Base-by-base conservation (phyloP, 139 green algal species). In the Chlorella sp. region DNA sequence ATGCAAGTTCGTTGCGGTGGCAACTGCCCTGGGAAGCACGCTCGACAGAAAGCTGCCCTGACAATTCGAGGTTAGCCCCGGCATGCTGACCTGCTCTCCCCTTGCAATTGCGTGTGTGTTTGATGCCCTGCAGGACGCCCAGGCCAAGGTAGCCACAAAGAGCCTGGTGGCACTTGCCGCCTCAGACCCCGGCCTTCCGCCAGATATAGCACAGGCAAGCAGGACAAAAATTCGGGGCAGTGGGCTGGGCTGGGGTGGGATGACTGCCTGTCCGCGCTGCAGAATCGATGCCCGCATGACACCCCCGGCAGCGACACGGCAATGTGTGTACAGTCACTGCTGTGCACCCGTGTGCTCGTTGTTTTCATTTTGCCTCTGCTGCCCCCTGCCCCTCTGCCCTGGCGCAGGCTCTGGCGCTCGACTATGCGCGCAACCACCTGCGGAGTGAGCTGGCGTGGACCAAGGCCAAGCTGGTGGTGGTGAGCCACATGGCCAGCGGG, bases 391-490 rank as follows among this genome's bases (percentile, higher is more conserved):
- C 22, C 26, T 34, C 24, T 32, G 26, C 68, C 68, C 68, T n/a
- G 30, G 32, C 21, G 78, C 78, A 83, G 81, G 39, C 81, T 4
- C 32, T 86, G 48, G 81, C 81, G 24, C 39, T 42, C 32, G 68
- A 88, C 32, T 71, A 82, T 42, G 36, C 71, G 3, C 84, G 71
- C 84, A 40, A n/a, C 68, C 64, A 88, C 69, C 64, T 88, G 68
- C 66, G 84, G 36, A 80, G 53, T 40, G 84, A 88, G 66, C 68
- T 88, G 68, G 39, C 71, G 40, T 93, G 91, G 91, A 83, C 79
- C 37, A 83, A 81, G 66, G 78, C 92, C 84, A 93, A 94, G 90
- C 69, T 94, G 34, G 79, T 66, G 68, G 53, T 94, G 36, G 84
- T 94, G 79, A 53, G 87, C 42, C 83, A 78, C 83, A 91, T 93